Percentiles rank a stretch among this genome's conserved stretches.
These are phyloP conservation scores for Citrus sinensis DNA, from an alignment of 345 rosid genomes.

Conservation along the genomic window DNA sequence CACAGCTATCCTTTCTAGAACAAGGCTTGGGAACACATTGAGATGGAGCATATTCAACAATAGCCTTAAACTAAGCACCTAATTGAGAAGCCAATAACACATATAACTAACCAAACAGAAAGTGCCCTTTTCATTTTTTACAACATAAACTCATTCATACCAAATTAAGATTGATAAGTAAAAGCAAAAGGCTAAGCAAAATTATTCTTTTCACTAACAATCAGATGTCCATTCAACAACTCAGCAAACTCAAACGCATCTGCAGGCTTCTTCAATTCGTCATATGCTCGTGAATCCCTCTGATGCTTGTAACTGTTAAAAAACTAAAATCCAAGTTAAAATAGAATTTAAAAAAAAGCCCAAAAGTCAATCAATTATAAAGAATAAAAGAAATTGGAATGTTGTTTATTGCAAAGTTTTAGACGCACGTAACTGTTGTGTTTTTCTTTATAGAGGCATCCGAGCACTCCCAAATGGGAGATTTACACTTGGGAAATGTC, in stretches of 20 bases:
- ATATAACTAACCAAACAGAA: neutral
- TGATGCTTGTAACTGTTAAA: conserved; percentile 47
- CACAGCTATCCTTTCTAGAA: conserved; percentile 37
- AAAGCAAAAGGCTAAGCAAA: neutral
- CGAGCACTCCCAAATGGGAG: no score
- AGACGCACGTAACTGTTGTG: no score
- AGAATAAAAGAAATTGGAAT: no score
- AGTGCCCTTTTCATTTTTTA: neutral
- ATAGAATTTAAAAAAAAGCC: no score
- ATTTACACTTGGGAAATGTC: no score
- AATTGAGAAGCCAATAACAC: neutral
- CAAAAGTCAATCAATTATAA: no score
- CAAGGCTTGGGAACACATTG: conserved; percentile 53
- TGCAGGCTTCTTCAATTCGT: conserved; percentile 52
- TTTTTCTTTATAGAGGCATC: no score
- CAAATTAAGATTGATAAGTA: neutral
- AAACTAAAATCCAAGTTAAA: neutral
- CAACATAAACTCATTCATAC: no score
- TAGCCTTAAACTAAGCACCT: conserved; percentile 62
- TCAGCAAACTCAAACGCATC: conserved; percentile 66
- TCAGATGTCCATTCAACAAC: conserved; percentile 63
- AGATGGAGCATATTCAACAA: conserved; percentile 69
- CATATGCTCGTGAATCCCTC: conserved; percentile 56
- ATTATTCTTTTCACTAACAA: conserved; percentile 75
- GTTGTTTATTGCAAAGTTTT: no score